Evolutionary conservation across 164 flowering plant species (phyloP).

Genomic region (Piper betle): DNA sequence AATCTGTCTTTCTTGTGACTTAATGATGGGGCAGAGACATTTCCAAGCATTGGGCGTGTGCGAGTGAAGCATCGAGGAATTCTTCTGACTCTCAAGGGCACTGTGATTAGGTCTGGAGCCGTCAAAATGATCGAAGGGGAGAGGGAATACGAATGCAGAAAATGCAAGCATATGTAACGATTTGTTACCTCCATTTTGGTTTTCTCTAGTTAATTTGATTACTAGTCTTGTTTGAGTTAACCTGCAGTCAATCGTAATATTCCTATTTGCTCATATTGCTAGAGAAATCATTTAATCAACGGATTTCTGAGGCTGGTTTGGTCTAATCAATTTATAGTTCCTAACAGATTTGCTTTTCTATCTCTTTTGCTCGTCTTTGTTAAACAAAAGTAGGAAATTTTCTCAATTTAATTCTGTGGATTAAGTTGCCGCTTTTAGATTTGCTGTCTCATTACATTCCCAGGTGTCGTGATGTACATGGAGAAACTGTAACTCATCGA

Average conservation of each 20-base stretch:
- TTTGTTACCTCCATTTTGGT: not conserved
- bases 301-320: too few species aligned
- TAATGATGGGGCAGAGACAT: conserved; percentile 36
- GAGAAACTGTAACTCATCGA: too few species aligned
- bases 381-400: too few species aligned
- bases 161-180: conserved; percentile 58
- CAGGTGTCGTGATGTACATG: too few species aligned
- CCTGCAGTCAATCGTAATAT: too few species aligned
- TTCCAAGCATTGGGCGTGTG: conserved; percentile 79
- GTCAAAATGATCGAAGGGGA: conserved; percentile 93
- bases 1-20: not conserved
- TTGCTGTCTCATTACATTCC: too few species aligned
- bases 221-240: not conserved
- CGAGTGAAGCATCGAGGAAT: conserved; percentile 84
- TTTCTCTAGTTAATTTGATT: not conserved
- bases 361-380: too few species aligned
- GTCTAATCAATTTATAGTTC: too few species aligned
- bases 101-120: conserved; percentile 80
- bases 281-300: not conserved
- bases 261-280: not conserved
- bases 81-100: conserved; percentile 84
- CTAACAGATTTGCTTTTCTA: too few species aligned
- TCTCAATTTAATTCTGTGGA: too few species aligned
- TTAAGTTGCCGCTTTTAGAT: too few species aligned
- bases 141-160: conserved; percentile 57